Base-by-base conservation (phyloP, 2,329 filamentous ascomycete species). In the Metarhizium guizhouense region DNA sequence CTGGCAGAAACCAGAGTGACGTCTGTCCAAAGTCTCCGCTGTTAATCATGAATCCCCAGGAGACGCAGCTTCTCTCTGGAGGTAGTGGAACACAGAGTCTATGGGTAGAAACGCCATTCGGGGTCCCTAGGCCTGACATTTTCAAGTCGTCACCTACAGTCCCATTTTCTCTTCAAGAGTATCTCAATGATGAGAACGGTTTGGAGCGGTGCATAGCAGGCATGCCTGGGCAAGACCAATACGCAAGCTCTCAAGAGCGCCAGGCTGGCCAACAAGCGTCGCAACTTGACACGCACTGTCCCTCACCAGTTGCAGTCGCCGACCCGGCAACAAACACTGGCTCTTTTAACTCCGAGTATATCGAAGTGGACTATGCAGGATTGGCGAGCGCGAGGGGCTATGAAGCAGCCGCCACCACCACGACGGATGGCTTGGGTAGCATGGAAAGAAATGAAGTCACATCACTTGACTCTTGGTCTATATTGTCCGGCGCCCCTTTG, bases 181-280 rank as follows among this genome's bases (percentile, higher is more conserved):
- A 56, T 49, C 54, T 56, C 10, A 25, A 53, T 11, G 50, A 56
- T 42, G 43, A 53, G 20, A 56, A 56, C 11, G 43, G 47, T 6
- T 43, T 56, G 51, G 50, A 56, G 45, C 52, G 38, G 11, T 34
- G 51, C 10, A 16, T 56, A 7, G 34, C 48, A 10, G 54, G 54
- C n/a, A 25, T 32, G 2, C 18, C 53, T 4, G 29, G 34, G 36
- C 13, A 34, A 14, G n/a, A n/a, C 8, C 45, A 3, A 30, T 18
- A 25, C 18, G 7, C 6, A 14, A 13, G 36, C 36, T 45, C 49
- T 13, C 29, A 13, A 43, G 47, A 29, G 36, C 7, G n/a, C 25
- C 34, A 36, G 20, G 34, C 32, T 34, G 47, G 14, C 52, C 30
- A n/a, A 18, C 43, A 45, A 18, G 43, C 25, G 11, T 30, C 34